phyloP scores from a whole-genome alignment of 306 rosid genomes.

The Cercis canadensis region DNA sequence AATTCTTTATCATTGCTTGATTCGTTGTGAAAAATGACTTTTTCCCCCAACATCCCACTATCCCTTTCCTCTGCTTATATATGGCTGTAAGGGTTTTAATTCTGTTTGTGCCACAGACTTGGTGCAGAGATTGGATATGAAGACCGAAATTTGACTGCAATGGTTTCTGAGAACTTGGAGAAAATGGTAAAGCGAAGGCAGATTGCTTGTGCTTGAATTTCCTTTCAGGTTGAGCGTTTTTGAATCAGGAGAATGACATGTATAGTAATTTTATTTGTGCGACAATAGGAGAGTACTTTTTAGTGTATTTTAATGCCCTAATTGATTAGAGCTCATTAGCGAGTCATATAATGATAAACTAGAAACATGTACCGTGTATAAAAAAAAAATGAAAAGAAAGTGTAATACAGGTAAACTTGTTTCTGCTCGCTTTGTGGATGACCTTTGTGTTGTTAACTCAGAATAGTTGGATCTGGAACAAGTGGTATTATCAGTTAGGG shows the following conservation, averaged over 20 bases:
- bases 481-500: no score
- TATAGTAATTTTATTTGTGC: conserved; percentile 44
- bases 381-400: conserved; percentile 18
- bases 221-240: background rate
- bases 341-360: conserved; percentile 25
- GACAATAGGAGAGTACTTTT: conserved; percentile 18
- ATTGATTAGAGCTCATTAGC: no score
- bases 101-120: conserved; percentile 58
- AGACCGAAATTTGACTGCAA: conserved; percentile 90
- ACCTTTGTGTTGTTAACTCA: background rate
- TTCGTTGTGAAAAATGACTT: no score
- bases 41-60: conserved; percentile 6
- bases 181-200: conserved; percentile 78
- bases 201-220: conserved; percentile 72
- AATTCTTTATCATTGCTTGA: no score
- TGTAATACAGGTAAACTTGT: no score
- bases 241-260: conserved; percentile 25
- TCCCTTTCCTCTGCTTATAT: background rate
- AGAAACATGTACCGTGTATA: conserved; percentile 41
- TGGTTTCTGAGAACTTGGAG: conserved; percentile 90
- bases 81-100: conserved; percentile 26
- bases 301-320: no score
- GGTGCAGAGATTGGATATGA: conserved; percentile 84
- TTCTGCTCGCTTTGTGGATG: conserved; percentile 18
- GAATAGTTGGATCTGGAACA: conserved; percentile 16